Percentiles rank a stretch among this genome's conserved stretches.
phyloP scores from a whole-genome alignment of 164 flowering plant species.

The Magnolia changhungtana region DNA sequence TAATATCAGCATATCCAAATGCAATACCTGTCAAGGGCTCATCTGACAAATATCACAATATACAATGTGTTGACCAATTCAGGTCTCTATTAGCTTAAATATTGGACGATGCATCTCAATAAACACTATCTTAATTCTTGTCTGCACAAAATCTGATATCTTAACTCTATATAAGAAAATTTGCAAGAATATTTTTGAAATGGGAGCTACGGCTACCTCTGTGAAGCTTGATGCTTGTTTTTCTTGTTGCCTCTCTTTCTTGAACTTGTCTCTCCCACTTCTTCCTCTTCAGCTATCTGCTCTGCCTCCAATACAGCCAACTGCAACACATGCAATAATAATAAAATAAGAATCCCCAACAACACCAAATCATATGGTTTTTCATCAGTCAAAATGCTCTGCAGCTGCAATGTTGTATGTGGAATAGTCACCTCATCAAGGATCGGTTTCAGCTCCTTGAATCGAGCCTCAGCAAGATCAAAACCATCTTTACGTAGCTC shows the following conservation, averaged over 20 bases:
- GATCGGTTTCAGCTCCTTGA: conserved; percentile 87
- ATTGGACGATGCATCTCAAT: too few relatives aligned
- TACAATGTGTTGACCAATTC: too few relatives aligned
- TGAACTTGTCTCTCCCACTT: conserved; percentile 66
- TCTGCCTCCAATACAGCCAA: conserved; percentile 82
- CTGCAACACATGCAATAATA: conserved; percentile 32
- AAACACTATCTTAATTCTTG: too few relatives aligned
- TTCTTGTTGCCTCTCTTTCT: conserved; percentile 76
- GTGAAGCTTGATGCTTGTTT: conserved; percentile 27
- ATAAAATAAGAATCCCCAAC: background rate
- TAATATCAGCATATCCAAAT: too few relatives aligned
- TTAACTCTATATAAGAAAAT: too few relatives aligned
- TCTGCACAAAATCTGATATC: too few relatives aligned
- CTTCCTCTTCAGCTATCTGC: conserved; percentile 92
- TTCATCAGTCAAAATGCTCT: background rate
- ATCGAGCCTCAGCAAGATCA: conserved; percentile 90
- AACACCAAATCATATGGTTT: background rate
- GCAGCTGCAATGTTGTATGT: too few relatives aligned
- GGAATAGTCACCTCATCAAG: conserved; percentile 74
- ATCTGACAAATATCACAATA: too few relatives aligned
- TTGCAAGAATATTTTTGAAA: too few relatives aligned
- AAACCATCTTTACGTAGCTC: conserved; percentile 97
- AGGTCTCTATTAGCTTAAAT: too few relatives aligned
- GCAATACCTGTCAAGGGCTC: too few relatives aligned
- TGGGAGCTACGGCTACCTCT: conserved; percentile 22